Conservation (phyloP, 352 stramenopile species). For the Pelagophyceae sp. region DNA sequence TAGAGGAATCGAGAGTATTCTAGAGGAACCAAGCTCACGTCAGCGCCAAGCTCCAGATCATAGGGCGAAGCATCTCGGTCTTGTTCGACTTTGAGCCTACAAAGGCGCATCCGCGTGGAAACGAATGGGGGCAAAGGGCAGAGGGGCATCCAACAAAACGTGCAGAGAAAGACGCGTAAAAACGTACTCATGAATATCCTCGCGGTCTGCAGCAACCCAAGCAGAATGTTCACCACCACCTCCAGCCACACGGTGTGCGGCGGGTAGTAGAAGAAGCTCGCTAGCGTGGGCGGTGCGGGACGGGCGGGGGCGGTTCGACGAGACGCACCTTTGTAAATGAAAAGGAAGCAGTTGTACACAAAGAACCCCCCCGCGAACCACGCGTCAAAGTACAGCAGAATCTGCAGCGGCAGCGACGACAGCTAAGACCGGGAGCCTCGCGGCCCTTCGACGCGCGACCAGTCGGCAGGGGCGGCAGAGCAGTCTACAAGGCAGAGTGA, state of each 20-base stretch:
- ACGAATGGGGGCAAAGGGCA: no score
- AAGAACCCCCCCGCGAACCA: conserved; percentile 36
- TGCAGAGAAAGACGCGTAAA: not conserved
- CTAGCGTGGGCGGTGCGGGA: not conserved
- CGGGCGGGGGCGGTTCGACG: not conserved
- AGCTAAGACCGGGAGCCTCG: conserved; percentile 23
- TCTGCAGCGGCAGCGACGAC: conserved; percentile 35
- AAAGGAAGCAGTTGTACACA: conserved; percentile 34
- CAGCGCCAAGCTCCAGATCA: conserved; percentile 30
- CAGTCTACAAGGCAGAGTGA: no score
- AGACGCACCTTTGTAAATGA: conserved; percentile 36
- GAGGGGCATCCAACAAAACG: not conserved
- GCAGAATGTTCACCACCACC: conserved; percentile 33
- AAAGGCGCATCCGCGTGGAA: no score
- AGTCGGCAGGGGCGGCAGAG: no score
- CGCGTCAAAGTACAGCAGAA: conserved; percentile 37
- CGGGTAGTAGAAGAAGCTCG: conserved; percentile 27
- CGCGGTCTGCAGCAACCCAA: conserved; percentile 34
- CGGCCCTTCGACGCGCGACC: no score
- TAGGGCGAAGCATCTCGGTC: conserved; percentile 36
- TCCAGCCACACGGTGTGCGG: conserved; percentile 33
- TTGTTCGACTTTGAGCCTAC: conserved; percentile 37
- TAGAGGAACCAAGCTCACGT: conserved; percentile 23
- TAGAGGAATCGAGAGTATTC: no score
- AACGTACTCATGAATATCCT: conserved; percentile 29